Evolutionary conservation across 148 eudicot species (phyloP).

Genomic region (Salicornia ramosissima): DNA sequence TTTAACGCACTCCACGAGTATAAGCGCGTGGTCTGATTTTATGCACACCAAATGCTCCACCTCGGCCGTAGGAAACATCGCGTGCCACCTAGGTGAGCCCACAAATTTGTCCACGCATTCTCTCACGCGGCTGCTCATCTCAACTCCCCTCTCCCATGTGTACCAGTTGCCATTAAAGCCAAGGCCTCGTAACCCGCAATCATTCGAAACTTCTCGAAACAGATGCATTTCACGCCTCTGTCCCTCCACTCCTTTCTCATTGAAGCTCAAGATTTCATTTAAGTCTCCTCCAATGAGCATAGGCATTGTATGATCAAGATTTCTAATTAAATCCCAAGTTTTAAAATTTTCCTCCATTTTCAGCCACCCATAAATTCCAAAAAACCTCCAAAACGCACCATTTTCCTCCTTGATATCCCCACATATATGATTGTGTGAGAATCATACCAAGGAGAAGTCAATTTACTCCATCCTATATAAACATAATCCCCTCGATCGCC

Average conservation of each 20-base stretch:
- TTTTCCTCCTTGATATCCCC: not conserved
- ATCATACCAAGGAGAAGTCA: not conserved
- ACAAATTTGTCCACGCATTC: not conserved
- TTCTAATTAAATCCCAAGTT: not conserved
- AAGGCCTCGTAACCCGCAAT: not conserved
- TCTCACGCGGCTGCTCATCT: not conserved
- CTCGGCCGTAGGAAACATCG: not conserved
- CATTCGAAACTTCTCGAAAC: not conserved
- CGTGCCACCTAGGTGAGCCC: not conserved
- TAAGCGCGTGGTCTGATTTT: not conserved
- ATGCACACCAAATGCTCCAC: not conserved
- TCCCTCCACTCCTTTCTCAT: not conserved
- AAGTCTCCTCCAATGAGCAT: not conserved
- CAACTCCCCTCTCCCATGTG: not conserved
- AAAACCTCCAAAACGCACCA: not conserved
- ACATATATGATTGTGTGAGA: not conserved
- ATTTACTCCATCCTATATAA: not conserved
- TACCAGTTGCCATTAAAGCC: not conserved
- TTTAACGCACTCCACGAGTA: too few relatives aligned
- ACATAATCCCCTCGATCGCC: not conserved
- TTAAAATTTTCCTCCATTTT: not conserved
- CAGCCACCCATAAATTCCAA: constrained; percentile 1
- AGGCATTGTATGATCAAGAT: not conserved
- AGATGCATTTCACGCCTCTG: not conserved
- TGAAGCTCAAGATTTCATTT: not conserved